Conservation (phyloP, 192 early-diverging fungal species). For the Ambispora gerdemannii region DNA sequence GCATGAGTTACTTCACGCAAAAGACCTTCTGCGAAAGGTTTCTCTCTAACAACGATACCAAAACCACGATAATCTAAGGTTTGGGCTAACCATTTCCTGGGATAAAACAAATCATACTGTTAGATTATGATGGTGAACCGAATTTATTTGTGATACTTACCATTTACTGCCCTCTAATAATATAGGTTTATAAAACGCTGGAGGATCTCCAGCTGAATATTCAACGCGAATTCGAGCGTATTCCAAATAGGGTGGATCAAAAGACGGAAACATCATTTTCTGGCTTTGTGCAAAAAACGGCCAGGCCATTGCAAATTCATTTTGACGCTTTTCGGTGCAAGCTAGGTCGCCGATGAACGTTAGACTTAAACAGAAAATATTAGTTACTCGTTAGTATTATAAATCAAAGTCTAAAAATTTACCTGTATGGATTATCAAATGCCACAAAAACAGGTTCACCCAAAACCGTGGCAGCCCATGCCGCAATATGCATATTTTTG, state of each 20-base stretch:
- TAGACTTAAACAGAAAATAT: background rate
- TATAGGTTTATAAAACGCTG: background rate
- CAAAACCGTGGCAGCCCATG: background rate
- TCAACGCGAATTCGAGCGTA: background rate
- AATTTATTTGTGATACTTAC: constrained; percentile 3
- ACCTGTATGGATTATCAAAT: constrained; percentile 19
- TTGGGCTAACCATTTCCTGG: constrained; percentile 12
- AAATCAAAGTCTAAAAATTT: background rate
- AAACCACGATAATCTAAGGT: background rate
- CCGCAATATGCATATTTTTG: too few relatives aligned
- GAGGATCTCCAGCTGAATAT: background rate
- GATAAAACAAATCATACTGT: background rate
- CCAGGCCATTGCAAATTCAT: constrained; percentile 2
- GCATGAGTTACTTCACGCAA: constrained; percentile 9
- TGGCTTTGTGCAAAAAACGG: background rate
- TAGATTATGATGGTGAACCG: too few relatives aligned
- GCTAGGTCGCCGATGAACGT: background rate
- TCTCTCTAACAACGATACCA: constrained; percentile 8
- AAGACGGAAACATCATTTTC: constrained; percentile 3
- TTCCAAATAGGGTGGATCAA: constrained; percentile 16
- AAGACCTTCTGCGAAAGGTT: constrained; percentile 6
- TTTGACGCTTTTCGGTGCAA: background rate
- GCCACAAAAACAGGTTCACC: constrained; percentile 1
- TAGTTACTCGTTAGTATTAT: background rate
- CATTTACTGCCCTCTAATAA: constrained; percentile 2